Base-by-base conservation (phyloP, 2,329 filamentous ascomycete species). In the Neopestalotiopsis sp. region DNA sequence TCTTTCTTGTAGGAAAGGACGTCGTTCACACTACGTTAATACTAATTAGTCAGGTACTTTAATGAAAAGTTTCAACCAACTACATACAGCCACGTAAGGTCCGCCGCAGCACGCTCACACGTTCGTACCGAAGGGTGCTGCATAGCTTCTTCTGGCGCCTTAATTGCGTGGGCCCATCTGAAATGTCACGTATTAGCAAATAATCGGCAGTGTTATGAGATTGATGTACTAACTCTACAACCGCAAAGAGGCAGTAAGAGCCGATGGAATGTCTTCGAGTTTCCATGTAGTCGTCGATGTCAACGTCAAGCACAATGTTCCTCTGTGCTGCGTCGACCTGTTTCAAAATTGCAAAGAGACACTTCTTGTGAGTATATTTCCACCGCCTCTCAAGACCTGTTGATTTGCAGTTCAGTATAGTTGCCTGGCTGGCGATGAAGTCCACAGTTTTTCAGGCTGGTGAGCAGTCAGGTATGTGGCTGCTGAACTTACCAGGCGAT, bases 1-100 rank as follows among this genome's bases (percentile, higher is more conserved):
- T 63, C 61, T 63, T 63, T 63, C 30, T 63, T 63, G 61, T 63
- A 63, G 5, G 61, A 63, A n/a, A 63, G 24, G 24, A 63, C 24
- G 24, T 63, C 61, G 14, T 63, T 63, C 6, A 63, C 61, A 13
- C 61, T 63, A 63, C 5, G 34, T 38, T 24, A 63, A 40, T 12
- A 38, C 13, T 63, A 24, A 24, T 24, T 24, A 24, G 24, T 24
- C 24, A 24, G 24, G 24, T 24, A 24, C 24, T 24, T 24, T 24
- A 24, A 24, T 24, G 24, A 24, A 24, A 24, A 24, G 24, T 24
- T 24, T 24, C 24, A 24, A 24, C 2, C 24, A 28, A 28, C 4
- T 63, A 63, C 61, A 7, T 45, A 63, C 61, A 63, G 24, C 61
- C 61, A 63, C 12, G 61, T 63, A 1, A 63, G 32, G 17, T 63